Evolutionary conservation across 2,329 filamentous ascomycete genomes (phyloP), one percentile per base, ranked within the genome.

Genomic region (Monosporascus ibericus): DNA sequence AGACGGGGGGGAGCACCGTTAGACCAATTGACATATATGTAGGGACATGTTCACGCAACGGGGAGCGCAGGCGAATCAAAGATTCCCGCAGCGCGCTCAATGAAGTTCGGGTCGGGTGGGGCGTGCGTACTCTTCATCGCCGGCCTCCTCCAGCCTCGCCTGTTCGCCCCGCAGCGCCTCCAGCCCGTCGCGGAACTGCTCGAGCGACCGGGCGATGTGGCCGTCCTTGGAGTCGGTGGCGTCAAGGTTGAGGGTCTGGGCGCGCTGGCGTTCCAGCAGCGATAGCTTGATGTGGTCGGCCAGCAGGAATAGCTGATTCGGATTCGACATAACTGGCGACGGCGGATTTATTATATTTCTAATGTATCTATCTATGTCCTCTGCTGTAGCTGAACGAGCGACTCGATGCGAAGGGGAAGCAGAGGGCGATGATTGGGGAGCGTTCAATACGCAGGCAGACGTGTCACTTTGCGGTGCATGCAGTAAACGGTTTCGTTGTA

Each of bases 281-380:
- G 92, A 96, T 56, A 97, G 83, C 73, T 97, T 96, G 78, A 97
- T 89, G 72, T 97, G 92, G 74, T 99, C 94, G 65, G 92, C 90
- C 53, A 97, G 84, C 50, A 97, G 86, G 69, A 92, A 90, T 60
- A 97, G 86, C 71, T 96, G 92, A 65, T 84, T 85, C 39, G 80
- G 72, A 61, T 79, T 85, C 57, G 78, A 73, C 79, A 81, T 81
- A 65, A 55, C 66, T 58, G 52, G 36, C 8, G 48, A 17, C 27
- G 1, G 38, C 30, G 14, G 44, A 5, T 6, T 20, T 36, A 34
- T 15, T 36, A 25, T 27, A 27, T 17, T 24, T 27, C 34, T 30
- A 9, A 6, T 27, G 8, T 44, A 18, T 20, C n/a, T 34, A 9
- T 20, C 11, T 34, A 34, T 5, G 11, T 34, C 30, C 30, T 34